These are phyloP conservation scores for Punica granatum DNA, from an alignment of 345 rosid genomes.

Conservation along the genomic window DNA sequence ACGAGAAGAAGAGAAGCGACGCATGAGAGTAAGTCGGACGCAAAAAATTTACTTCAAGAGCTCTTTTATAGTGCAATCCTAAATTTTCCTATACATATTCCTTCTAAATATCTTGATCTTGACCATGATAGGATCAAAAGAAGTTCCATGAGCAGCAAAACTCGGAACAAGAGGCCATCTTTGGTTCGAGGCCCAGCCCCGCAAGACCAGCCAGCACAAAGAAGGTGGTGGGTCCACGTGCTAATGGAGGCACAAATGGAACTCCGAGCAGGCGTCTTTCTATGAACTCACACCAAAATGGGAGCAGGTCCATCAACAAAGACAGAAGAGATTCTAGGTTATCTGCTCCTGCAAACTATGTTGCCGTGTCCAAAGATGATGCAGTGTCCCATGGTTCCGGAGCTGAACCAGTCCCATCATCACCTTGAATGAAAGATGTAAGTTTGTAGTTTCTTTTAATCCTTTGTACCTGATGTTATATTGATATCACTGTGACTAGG, in stretches of 20 bases:
- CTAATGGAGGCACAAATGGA: slow-evolving; percentile 70
- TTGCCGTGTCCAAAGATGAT: slow-evolving; percentile 66
- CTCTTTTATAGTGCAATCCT: too few relatives aligned
- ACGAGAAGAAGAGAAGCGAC: slow-evolving; percentile 90
- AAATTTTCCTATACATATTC: background rate
- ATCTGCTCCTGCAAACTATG: slow-evolving; percentile 56
- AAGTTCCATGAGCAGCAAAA: slow-evolving; percentile 74
- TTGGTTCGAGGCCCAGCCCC: slow-evolving; percentile 76
- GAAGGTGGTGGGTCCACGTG: slow-evolving; percentile 70
- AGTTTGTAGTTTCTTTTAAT: slow-evolving; percentile 19
- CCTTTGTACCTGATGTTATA: slow-evolving; percentile 2
- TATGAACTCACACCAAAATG: slow-evolving; percentile 68
- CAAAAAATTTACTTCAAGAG: background rate
- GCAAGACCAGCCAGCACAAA: slow-evolving; percentile 57
- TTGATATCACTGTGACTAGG: background rate
- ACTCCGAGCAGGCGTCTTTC: slow-evolving; percentile 78
- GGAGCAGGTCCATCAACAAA: slow-evolving; percentile 49
- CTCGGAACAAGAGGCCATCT: slow-evolving; percentile 64
- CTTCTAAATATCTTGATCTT: background rate
- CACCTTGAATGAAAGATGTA: slow-evolving; percentile 42
- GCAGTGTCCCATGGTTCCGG: slow-evolving; percentile 61
- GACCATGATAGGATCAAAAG: slow-evolving; percentile 53
- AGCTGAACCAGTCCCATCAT: slow-evolving; percentile 47
- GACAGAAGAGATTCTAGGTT: slow-evolving; percentile 66
- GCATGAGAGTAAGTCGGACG: slow-evolving; percentile 47